These are phyloP conservation scores for Chimonanthus salicifolius DNA, from an alignment of 164 flowering plant genomes.

Conservation along the genomic window DNA sequence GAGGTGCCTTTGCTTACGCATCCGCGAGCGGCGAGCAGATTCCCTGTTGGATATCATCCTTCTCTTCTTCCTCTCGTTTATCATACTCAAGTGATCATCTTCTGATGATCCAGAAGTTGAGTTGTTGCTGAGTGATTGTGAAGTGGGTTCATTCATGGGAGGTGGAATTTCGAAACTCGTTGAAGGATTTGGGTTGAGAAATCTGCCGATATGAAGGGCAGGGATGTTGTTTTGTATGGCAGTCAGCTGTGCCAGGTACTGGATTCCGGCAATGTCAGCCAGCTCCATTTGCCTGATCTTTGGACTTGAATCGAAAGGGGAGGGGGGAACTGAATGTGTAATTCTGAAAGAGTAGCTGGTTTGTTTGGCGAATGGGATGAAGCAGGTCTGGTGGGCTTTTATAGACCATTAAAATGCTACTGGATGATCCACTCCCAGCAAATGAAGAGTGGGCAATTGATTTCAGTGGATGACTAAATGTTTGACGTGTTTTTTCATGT, in stretches of 20 bases:
- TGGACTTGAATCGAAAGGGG: no score
- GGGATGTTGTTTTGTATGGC: slow-evolving; percentile 29
- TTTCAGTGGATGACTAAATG: no score
- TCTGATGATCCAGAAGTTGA: slow-evolving; percentile 86
- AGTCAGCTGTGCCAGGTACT: slow-evolving; percentile 25
- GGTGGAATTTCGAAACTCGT: slow-evolving; percentile 19
- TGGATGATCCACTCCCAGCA: no score
- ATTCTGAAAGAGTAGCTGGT: no score
- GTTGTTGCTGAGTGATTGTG: slow-evolving; percentile 29
- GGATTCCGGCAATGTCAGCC: slow-evolving; percentile 34
- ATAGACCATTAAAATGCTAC: no score
- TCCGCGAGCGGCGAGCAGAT: slow-evolving; percentile 87
- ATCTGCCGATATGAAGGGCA: slow-evolving; percentile 22
- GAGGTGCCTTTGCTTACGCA: slow-evolving; percentile 89
- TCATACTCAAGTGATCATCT: slow-evolving; percentile 52
- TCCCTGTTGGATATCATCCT: slow-evolving; percentile 95
- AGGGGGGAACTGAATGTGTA: no score
- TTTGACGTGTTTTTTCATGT: no score
- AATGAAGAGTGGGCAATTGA: no score
- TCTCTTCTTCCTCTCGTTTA: slow-evolving; percentile 78
- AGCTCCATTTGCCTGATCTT: not conserved
- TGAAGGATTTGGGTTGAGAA: slow-evolving; percentile 24
- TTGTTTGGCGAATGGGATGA: no score
- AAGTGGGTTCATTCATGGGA: slow-evolving; percentile 22
- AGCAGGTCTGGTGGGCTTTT: no score